These are phyloP conservation scores for Alternaria viburni DNA, from an alignment of 2,329 filamentous ascomycete species.

Conservation along the genomic window DNA sequence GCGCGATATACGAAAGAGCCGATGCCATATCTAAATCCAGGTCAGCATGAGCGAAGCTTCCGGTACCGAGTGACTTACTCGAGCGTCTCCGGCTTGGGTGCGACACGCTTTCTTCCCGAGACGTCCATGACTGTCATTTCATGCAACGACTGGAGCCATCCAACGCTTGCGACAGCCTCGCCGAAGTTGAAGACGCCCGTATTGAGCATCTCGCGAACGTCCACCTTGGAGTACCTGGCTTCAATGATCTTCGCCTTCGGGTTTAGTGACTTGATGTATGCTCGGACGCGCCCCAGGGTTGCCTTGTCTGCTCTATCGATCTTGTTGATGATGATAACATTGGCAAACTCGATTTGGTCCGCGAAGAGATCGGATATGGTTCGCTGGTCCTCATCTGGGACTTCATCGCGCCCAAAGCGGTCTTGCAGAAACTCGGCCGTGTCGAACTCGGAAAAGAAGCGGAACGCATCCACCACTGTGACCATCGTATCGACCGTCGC, in stretches of 20 bases:
- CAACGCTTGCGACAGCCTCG: constrained; percentile 67
- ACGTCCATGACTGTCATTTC: constrained; percentile 70
- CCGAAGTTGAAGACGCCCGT: constrained; percentile 71
- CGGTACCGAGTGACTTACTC: constrained; percentile 54
- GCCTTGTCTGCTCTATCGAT: constrained; percentile 63
- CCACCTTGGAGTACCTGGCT: constrained; percentile 63
- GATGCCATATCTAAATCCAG: constrained; percentile 63
- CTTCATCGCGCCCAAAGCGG: constrained; percentile 63
- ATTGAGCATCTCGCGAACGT: constrained; percentile 68
- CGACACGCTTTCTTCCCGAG: constrained; percentile 60
- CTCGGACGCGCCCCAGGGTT: constrained; percentile 57
- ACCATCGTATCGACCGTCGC: constrained; percentile 73
- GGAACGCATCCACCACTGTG: constrained; percentile 76
- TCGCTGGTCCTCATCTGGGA: constrained; percentile 69
- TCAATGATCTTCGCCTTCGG: constrained; percentile 70
- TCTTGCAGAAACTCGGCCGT: constrained; percentile 71
- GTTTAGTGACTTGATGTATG: constrained; percentile 67
- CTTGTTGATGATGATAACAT: constrained; percentile 76
- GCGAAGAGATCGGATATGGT: constrained; percentile 78
- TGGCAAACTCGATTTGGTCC: constrained; percentile 79
- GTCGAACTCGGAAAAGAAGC: constrained; percentile 74
- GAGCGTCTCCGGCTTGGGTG: constrained; percentile 73
- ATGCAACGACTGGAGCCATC: constrained; percentile 74
- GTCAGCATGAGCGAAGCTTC: background rate
- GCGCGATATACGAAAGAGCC: constrained; percentile 73